Conservation (phyloP, 352 stramenopile species). For the Lagenidium giganteum region DNA sequence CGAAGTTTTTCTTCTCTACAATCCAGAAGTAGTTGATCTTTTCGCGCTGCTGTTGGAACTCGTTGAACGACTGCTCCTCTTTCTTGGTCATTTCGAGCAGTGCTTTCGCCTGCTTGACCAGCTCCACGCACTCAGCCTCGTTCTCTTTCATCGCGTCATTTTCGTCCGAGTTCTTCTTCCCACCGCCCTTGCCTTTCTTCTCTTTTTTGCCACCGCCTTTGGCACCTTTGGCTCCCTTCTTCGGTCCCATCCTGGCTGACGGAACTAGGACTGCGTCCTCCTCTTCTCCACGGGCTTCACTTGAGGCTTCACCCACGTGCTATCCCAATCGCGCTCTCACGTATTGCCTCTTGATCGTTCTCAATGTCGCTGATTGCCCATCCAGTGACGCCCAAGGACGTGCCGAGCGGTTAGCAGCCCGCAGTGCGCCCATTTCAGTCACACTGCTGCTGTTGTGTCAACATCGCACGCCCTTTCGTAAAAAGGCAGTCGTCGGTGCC, state of each 20-base stretch:
- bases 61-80: conserved; percentile 92
- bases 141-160: conserved; percentile 54
- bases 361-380: no score
- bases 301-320: no score
- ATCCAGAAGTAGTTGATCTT: conserved; percentile 98
- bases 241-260: conserved; percentile 58
- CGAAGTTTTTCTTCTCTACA: conserved; percentile 95
- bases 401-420: no score
- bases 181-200: conserved; percentile 48
- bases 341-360: no score
- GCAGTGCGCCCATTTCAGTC: no score
- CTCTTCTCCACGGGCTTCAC: no score
- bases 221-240: conserved; percentile 47
- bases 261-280: no score
- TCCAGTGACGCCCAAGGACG: no score
- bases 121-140: conserved; percentile 61
- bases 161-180: conserved; percentile 46
- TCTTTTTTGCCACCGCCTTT: conserved; percentile 50
- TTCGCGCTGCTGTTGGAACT: conserved; percentile 94
- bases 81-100: conserved; percentile 78
- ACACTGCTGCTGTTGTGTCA: no score
- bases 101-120: conserved; percentile 74
- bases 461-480: no score
- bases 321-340: no score
- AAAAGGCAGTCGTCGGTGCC: no score